Conservation (phyloP, 1,284 basidiomycete genomes). For the Ceratobasidium papillatum region DNA sequence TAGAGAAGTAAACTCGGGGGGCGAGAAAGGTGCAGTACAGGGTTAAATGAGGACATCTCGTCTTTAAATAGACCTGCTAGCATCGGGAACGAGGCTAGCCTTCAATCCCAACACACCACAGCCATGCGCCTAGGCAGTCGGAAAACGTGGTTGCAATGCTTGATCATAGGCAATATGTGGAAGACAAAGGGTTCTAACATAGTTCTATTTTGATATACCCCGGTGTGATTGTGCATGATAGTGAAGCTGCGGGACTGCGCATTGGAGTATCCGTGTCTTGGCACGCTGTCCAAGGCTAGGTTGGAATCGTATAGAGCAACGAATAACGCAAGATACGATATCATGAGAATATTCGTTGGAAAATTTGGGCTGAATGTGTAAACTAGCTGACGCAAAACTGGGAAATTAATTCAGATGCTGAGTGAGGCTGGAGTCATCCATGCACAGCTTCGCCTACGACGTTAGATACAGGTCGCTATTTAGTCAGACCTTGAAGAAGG, state of each 20-base stretch:
- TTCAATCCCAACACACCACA: not conserved
- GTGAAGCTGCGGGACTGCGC: slow-evolving; percentile 27
- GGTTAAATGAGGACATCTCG: not conserved
- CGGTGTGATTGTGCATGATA: not conserved
- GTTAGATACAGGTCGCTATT: not conserved
- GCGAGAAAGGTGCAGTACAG: not conserved
- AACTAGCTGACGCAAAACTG: not conserved
- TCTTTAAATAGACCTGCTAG: not conserved
- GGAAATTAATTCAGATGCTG: not conserved
- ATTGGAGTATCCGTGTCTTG: not conserved
- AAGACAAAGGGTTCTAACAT: not conserved
- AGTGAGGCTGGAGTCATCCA: not conserved
- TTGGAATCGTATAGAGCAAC: not conserved
- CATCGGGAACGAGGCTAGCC: not conserved
- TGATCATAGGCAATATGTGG: not conserved
- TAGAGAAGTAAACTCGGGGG: not conserved
- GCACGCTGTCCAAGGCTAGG: not conserved
- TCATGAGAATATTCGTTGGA: not conserved
- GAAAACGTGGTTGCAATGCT: slow-evolving; percentile 1
- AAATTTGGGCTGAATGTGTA: not conserved
- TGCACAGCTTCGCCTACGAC: not conserved
- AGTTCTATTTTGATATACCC: slow-evolving; percentile 2
- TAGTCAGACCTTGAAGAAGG: not conserved
- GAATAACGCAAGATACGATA: not conserved
- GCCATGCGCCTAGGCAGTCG: not conserved